Percentiles rank a stretch among this genome's conserved stretches.
Evolutionary conservation across 192 early-diverging fungal genomes (phyloP).

Genomic region (Cladochytrium replicatum): DNA sequence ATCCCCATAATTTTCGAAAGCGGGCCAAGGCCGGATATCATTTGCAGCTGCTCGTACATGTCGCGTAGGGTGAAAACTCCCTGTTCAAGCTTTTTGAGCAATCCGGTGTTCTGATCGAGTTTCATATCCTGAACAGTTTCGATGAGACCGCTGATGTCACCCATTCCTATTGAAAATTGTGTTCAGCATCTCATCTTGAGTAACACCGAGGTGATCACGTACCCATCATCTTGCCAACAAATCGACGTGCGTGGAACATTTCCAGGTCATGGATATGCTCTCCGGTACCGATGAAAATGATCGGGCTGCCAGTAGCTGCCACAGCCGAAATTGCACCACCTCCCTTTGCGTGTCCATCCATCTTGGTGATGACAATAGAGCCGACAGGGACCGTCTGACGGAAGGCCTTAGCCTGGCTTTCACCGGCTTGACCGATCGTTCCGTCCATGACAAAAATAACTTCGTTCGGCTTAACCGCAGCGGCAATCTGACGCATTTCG

Average conservation of each 20-base stretch:
- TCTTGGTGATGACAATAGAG: constrained; percentile 95
- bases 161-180: constrained; percentile 57
- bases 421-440: constrained; percentile 95
- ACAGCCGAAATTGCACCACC: constrained; percentile 98
- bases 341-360: constrained; percentile 98
- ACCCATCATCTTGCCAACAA: constrained; percentile 86
- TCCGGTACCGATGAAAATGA: constrained; percentile 93
- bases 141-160: constrained; percentile 75
- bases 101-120: constrained; percentile 67
- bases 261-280: constrained; percentile 96
- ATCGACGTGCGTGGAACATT: constrained; percentile 73
- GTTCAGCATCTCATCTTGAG: neutral
- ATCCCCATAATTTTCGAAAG: constrained; percentile 82
- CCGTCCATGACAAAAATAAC: constrained; percentile 98
- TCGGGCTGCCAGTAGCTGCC: constrained; percentile 85
- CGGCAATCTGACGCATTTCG: constrained; percentile 91
- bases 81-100: constrained; percentile 84
- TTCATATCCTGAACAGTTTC: constrained; percentile 84
- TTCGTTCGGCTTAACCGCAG: constrained; percentile 75
- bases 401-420: constrained; percentile 84
- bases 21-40: constrained; percentile 83
- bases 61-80: constrained; percentile 84
- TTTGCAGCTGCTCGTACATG: constrained; percentile 90
- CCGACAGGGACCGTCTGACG: constrained; percentile 86
- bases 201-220: constrained; percentile 2